Evolutionary conservation across 2,329 filamentous ascomycete species (phyloP), one percentile per base, ranked within the genome.

Genomic region (Monosporascus sp.): DNA sequence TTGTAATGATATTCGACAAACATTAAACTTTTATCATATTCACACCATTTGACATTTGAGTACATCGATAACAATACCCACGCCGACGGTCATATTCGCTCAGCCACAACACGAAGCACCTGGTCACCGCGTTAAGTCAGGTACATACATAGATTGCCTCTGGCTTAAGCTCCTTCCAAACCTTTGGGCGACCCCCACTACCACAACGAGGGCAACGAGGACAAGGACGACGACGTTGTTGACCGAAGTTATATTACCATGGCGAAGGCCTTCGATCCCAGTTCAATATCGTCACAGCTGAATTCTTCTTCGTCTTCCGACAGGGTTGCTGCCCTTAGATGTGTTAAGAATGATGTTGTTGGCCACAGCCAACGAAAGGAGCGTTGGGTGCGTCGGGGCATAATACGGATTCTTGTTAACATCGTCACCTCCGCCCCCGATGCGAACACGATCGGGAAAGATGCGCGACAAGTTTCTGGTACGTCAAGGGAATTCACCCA

Each of bases 341-440:
- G 78, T 43, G 75, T 99, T 31, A 97, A 96, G 75, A 94, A 96
- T 70, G 88, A 94, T 58, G 81, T 96, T 48, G 85, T 96, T 55
- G 94, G 94, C 24, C 91, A 97, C 70, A 80, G 88, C 37, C 86
- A 93, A 69, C 86, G 87, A 69, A 99, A 99, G 72, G 87, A 93
- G 71, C 72, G 83, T 53, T 92, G 87, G 77, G 79, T 97, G 41
- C 77, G 77, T 54, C 74, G 82, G 51, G 92, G 92, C 18, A 77
- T 89, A 28, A 71, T 94, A 47, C 79, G 82, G 51, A 79, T 81
- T 37, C 74, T 79, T 52, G 78, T 77, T 64, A 72, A 67, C 61
- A 76, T 75, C 57, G 75, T 80, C 67, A 69, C 68, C 48, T 60
- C 67, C 15, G 64, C 63, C 49, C 58, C 68, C 8, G 54, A 63